A percentile compares a stretch with the other conserved stretches of the same genome.
phyloP scores from a whole-genome alignment of 2,329 filamentous ascomycete genomes.

The Epichloe aotearoae region DNA sequence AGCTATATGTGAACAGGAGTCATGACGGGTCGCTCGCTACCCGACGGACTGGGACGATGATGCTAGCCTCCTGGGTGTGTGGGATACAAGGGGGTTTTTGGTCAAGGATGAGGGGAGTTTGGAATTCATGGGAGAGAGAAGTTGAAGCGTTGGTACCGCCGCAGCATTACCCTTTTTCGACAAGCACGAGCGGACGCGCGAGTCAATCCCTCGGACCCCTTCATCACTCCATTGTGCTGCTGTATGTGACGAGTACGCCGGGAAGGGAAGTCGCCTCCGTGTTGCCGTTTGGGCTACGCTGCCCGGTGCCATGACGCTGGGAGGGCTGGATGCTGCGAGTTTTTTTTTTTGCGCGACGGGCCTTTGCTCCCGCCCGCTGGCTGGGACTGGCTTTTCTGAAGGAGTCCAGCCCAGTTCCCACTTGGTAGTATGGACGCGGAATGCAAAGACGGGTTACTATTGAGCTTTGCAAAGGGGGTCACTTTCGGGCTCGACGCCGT shows the following conservation, averaged over 20 bases:
- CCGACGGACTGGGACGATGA: neutral
- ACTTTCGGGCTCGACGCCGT: neutral
- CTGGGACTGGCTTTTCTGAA: neutral
- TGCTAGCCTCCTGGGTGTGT: neutral
- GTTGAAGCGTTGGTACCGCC: no score
- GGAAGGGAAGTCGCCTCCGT: no score
- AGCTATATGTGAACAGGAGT: neutral
- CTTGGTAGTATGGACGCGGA: neutral
- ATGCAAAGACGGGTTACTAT: neutral
- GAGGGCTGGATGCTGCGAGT: neutral
- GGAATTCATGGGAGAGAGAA: no score
- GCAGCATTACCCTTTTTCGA: no score
- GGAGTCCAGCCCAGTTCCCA: conserved; percentile 1
- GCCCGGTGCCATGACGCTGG: neutral
- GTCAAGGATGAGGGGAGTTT: no score
- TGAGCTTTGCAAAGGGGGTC: neutral
- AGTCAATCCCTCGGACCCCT: neutral
- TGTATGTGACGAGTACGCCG: no score
- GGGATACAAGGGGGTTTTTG: no score
- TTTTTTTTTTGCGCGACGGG: conserved; percentile 6
- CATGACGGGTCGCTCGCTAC: neutral
- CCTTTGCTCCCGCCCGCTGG: conserved; percentile 8
- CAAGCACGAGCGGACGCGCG: neutral
- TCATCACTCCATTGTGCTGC: no score
- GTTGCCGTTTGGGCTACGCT: no score